A percentile compares a stretch with the other conserved stretches of the same genome.
These are phyloP conservation scores for Spinacia oleracea DNA, from an alignment of 179 eudicot genomes.

Conservation along the genomic window DNA sequence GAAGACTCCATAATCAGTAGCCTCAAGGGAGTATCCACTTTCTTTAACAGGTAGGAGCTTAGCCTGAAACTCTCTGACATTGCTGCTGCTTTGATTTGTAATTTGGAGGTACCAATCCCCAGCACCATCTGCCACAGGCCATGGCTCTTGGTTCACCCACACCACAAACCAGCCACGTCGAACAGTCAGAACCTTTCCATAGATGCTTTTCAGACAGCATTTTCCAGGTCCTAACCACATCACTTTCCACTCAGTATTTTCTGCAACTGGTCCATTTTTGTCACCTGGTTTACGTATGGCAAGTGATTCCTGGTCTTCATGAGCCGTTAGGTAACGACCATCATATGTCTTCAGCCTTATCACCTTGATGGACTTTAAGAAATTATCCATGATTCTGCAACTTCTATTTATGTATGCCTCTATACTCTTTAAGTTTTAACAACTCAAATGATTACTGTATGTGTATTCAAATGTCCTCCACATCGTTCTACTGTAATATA, in stretches of 20 bases:
- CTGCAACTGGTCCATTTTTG: neutral
- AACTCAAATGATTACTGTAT: too few relatives aligned
- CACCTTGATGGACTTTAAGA: neutral
- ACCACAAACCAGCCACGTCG: neutral
- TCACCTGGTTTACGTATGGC: neutral
- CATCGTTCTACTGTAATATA: too few relatives aligned
- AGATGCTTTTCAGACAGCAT: neutral
- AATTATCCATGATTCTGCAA: neutral
- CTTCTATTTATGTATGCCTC: neutral
- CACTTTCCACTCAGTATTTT: neutral
- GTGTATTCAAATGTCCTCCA: too few relatives aligned
- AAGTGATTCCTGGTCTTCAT: neutral
- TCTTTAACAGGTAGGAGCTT: neutral
- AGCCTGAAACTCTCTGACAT: neutral
- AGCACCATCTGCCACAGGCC: neutral
- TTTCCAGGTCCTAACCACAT: neutral
- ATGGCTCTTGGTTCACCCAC: neutral
- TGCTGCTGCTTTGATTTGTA: neutral
- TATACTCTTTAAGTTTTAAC: too few relatives aligned
- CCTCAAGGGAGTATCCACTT: neutral
- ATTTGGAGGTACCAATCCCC: neutral
- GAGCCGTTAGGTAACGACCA: neutral
- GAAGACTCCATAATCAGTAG: neutral
- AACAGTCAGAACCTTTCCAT: neutral
- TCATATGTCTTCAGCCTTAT: neutral